Evolutionary conservation across 164 flowering plant species (phyloP), one percentile per base, ranked within the genome.

Genomic region (Saururus chinensis): DNA sequence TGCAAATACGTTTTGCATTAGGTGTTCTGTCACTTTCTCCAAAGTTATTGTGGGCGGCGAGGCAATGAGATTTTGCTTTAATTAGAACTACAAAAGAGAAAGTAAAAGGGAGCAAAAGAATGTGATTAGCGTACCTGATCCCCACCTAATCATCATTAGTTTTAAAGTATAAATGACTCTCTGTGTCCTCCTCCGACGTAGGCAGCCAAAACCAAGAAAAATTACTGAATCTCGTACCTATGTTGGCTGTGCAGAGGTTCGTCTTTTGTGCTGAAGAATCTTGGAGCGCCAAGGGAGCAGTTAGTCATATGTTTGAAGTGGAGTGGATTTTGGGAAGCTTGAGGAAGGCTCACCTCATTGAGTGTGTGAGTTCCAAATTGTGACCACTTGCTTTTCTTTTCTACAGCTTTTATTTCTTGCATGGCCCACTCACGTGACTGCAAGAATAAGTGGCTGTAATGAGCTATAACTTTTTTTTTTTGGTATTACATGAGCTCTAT

Each of bases 121-220:
- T 26, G 51, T 49, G 20, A 61, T 49, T 51, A 61, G 14, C 56
- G 41, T 24, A 61, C 64, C 64, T 51, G 40, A 51, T 61, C 64
- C 64, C 64, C 11, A 25, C 48, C 56, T 25, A 61, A 51, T 51
- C 56, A 51, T 51, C 54, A 61, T 61, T 51, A 30, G 14, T 17
- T 45, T 17, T 45, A 45, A 45, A 45, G 49, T 17, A n/a, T n/a
- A 45, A 17, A 45, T 45, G 49, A 9, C 49, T 45, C 11, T 13
- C 17, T 10, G 49, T 45, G 14, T 45, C 6, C 37, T 6, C n/a
- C n/a, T n/a, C n/a, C n/a, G n/a, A n/a, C n/a, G n/a, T n/a, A n/a
- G n/a, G n/a, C 12, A 41, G 45, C 2, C 45, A 41, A 41, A 41
- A 41, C 45, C 45, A 13, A 41, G 12, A n/a, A 12, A 45, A 45